Conservation (phyloP, 768 basidiomycete genomes). For the Rhizopogon salebrosus region DNA sequence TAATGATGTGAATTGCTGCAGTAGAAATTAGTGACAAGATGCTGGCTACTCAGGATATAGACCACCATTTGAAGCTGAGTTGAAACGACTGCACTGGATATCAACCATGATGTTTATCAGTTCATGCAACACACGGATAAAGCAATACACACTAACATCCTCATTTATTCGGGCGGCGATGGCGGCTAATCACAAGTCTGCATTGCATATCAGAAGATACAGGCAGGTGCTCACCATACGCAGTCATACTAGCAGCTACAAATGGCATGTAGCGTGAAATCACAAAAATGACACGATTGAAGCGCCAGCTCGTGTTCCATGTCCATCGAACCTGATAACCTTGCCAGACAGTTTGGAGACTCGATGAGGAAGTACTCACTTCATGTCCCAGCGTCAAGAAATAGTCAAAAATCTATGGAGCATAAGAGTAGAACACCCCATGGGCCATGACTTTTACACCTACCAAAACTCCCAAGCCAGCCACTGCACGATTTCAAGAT, state of each 20-base stretch:
- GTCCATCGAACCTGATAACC: neutral
- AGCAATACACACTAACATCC: neutral
- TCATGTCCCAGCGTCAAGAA: neutral
- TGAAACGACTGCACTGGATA: neutral
- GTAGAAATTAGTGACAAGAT: neutral
- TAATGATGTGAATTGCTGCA: neutral
- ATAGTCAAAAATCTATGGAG: neutral
- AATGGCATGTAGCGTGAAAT: constrained; percentile 4
- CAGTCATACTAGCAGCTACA: constrained; percentile 3
- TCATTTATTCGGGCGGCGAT: neutral
- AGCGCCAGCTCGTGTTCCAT: constrained; percentile 2
- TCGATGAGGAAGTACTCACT: neutral
- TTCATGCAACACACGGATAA: neutral
- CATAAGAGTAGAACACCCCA: neutral
- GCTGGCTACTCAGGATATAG: neutral
- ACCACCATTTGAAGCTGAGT: neutral
- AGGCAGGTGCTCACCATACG: neutral
- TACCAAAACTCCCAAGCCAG: neutral
- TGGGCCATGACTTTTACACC: neutral
- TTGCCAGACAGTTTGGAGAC: neutral
- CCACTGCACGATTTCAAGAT: neutral
- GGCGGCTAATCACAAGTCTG: neutral
- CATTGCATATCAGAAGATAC: neutral
- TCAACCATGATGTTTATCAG: neutral
- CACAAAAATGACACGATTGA: neutral